Percentiles rank a stretch among this genome's conserved stretches.
Conservation (phyloP, 768 basidiomycete species). For the Podaxis carcinomalis region DNA sequence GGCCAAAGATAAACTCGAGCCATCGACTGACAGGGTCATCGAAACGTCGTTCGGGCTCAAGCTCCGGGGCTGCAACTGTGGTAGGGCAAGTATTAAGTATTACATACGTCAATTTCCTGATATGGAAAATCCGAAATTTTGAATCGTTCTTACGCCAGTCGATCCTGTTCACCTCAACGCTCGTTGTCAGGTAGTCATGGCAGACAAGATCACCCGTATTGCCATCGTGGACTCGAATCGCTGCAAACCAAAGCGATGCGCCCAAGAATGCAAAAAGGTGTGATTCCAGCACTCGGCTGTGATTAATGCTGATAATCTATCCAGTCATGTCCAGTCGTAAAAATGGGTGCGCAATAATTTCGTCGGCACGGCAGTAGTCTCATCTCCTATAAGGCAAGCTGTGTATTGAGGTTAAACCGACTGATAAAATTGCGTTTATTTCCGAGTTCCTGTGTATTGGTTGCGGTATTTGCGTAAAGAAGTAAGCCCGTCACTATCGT, state of each 20-base stretch:
- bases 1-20: too few species aligned
- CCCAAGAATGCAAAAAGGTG: conserved; percentile 98
- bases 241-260: conserved; percentile 95
- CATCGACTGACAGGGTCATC: too few species aligned
- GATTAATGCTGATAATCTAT: conserved; percentile 16
- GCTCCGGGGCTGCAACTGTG: too few species aligned
- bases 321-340: conserved; percentile 84
- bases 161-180: conserved; percentile 16
- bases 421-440: conserved; percentile 97
- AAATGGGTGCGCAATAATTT: conserved; percentile 69
- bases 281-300: conserved; percentile 13
- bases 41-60: too few species aligned
- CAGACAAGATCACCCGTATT: conserved; percentile 97
- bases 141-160: conserved; percentile 11
- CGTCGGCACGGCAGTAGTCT: conserved; percentile 1
- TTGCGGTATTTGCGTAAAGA: conserved; percentile 99
- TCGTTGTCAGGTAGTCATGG: conserved; percentile 40
- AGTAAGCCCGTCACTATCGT: conserved; percentile 48
- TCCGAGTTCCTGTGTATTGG: conserved; percentile 99
- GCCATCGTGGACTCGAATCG: conserved; percentile 90
- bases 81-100: neutral
- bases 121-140: conserved; percentile 14
- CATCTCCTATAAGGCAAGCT: conserved; percentile 66
- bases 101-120: conserved; percentile 12
- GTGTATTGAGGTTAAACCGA: conserved; percentile 95